These are phyloP conservation scores for Penicillium olsonii DNA, from an alignment of 2,329 filamentous ascomycete species.

Conservation along the genomic window DNA sequence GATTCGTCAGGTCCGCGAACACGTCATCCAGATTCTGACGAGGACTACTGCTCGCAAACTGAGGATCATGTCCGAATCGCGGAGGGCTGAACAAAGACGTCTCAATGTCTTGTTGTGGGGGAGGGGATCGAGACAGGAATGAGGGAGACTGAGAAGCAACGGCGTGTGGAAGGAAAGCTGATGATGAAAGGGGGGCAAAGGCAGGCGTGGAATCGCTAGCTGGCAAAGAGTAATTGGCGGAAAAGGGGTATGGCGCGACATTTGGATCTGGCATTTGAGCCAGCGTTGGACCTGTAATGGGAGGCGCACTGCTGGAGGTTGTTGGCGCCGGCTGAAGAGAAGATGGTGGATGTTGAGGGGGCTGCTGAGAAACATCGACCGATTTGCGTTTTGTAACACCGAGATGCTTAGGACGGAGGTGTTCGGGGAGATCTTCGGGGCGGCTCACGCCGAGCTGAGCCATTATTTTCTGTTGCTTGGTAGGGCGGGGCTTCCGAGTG, in stretches of 20 bases:
- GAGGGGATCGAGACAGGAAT: slow-evolving; percentile 43
- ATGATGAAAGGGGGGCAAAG: slow-evolving; percentile 37
- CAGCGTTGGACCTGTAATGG: slow-evolving; percentile 36
- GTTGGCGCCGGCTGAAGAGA: slow-evolving; percentile 35
- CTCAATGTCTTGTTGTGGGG: slow-evolving; percentile 39
- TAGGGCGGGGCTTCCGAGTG: slow-evolving; percentile 91
- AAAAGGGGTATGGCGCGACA: slow-evolving; percentile 38
- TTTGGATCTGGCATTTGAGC: slow-evolving; percentile 33
- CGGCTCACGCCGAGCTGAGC: slow-evolving; percentile 84
- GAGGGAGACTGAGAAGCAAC: slow-evolving; percentile 36
- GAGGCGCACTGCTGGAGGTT: slow-evolving; percentile 32
- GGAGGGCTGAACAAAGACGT: slow-evolving; percentile 46
- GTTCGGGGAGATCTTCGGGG: slow-evolving; percentile 83
- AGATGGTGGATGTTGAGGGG: slow-evolving; percentile 22
- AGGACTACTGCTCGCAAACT: slow-evolving; percentile 39
- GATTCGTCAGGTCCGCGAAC: slow-evolving; percentile 50
- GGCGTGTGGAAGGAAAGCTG: slow-evolving; percentile 41
- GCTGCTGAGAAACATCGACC: slow-evolving; percentile 42
- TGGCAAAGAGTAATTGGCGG: slow-evolving; percentile 41
- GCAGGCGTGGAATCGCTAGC: slow-evolving; percentile 39
- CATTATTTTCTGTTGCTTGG: slow-evolving; percentile 95
- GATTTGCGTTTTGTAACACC: slow-evolving; percentile 70
- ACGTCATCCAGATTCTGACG: slow-evolving; percentile 46
- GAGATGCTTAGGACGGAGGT: slow-evolving; percentile 76
- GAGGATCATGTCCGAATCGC: slow-evolving; percentile 37